Conservation (phyloP, 768 basidiomycete genomes). For the Russula compacta region DNA sequence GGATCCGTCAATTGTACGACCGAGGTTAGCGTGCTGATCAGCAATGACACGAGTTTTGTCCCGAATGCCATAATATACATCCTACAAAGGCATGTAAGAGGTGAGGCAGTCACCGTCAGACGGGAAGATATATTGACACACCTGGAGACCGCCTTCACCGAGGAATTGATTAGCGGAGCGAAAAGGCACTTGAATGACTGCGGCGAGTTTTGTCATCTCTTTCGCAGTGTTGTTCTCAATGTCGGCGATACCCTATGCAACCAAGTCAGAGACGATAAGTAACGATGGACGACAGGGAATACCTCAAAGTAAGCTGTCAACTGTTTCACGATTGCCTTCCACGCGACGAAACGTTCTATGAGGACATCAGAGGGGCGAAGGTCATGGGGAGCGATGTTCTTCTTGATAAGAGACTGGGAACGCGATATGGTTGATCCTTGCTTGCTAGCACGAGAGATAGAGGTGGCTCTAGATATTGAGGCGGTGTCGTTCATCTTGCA, state of each 20-base stretch:
- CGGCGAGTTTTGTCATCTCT: constrained; percentile 88
- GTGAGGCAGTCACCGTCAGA: not conserved
- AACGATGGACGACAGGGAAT: not conserved
- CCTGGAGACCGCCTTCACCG: constrained; percentile 94
- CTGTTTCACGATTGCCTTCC: constrained; percentile 97
- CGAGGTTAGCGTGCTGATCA: constrained; percentile 94
- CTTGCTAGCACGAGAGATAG: constrained; percentile 54
- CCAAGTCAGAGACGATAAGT: not conserved
- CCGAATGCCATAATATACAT: constrained; percentile 85
- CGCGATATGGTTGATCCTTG: constrained; percentile 68
- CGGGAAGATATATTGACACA: constrained; percentile 22
- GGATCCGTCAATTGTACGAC: constrained; percentile 90
- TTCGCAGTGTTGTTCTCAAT: constrained; percentile 92
- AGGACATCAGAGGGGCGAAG: constrained; percentile 90
- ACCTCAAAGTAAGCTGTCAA: constrained; percentile 86
- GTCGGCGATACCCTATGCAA: constrained; percentile 52
- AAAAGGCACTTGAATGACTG: constrained; percentile 97
- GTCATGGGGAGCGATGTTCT: constrained; percentile 85
- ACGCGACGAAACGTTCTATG: constrained; percentile 88
- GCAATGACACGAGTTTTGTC: constrained; percentile 91
- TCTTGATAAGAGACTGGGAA: constrained; percentile 85
- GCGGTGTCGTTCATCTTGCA: constrained; percentile 35
- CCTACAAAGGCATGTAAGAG: constrained; percentile 35
- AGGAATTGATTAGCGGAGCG: constrained; percentile 93
- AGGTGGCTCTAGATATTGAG: constrained; percentile 61